Base-by-base conservation (phyloP, 306 rosid species). In the Herpetospermum pedunculosum region DNA sequence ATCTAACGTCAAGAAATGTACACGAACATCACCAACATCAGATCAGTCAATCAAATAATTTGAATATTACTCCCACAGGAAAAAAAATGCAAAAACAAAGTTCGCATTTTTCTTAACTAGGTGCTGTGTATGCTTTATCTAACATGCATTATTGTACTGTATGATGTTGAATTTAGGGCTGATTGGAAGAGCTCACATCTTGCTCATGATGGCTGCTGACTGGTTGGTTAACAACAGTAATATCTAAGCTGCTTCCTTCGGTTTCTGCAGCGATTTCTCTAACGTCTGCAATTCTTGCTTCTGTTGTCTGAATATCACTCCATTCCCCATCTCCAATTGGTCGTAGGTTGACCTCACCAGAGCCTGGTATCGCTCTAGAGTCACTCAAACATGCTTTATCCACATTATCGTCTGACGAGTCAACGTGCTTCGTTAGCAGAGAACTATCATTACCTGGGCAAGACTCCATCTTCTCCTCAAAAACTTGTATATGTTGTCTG, bases 231-330 rank as follows among this genome's bases (percentile, higher is more conserved):
- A 95, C 90, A 76, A 87, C 97, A 52, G 92, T 87, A 72, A 95
- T 95, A 81, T 95, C 99, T 80, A 92, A 85, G 85, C 99, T 95
- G 84, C 81, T 95, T 73, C 88, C 84, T 78, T 87, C 92, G 26
- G 90, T 78, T 82, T 91, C 88, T 0, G 91, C 80, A 12, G 86
- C 85, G 3, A 95, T 87, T 85, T 92, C 97, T 88, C 99, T 84
- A 46, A 95, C 99, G 40, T 89, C 99, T 10, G 97, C 91, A 72
- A 91, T 87, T 81, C 92, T 94, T 32, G 96, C 83, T 55, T 95
- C 97, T 21, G 95, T 92, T 10, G 99, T 96, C 79, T 87, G 97
- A 87, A 91, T 89, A 80, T 95, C 97, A 6, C 90, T 95, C 99
- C 99, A 95, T 79, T 88, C 96, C 8, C 80, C 83, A 72, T 85